Evolutionary conservation across 192 early-diverging fungal genomes (phyloP), one percentile per base, ranked within the genome.

Genomic region (Coemansia furcata): DNA sequence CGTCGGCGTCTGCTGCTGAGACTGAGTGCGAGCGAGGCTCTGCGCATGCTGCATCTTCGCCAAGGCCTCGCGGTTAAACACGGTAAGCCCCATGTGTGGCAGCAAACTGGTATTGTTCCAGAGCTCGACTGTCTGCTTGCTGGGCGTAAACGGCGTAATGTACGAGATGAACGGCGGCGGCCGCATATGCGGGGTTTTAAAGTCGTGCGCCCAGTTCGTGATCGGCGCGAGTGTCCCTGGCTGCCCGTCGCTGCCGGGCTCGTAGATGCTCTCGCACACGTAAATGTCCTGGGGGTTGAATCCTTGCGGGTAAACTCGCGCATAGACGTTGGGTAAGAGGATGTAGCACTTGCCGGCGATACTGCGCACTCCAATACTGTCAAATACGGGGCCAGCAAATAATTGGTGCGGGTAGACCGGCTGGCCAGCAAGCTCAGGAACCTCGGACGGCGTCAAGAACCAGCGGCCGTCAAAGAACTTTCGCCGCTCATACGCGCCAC

Each of bases 401-500:
- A 83, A 69, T 73, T 83, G 72, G 44, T 83, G 80, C 19, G 80
- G 80, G 23, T 83, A 83, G 9, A 83, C 71, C 1, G 66, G 60
- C 71, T 74, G 80, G 37, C 72, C 72, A 11, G 65, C 66, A 60
- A 75, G 30, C 66, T 83, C 76, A n/a, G 80, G 76, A 36, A 83
- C 67, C 44, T 83, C 80, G 4, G 74, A 68, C 19, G 80, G 80
- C 40, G 72, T 83, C 59, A 83, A 40, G 14, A 83, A 59, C 80
- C 80, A 83, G 66, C 59, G 58, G 6, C 80, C 80, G 43, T 83
- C 80, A n/a, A 83, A 74, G 35, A 63, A 78, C 72, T 83, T 83
- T 57, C 76, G 74, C 66, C 76, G 72, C 19, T 83, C 76, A 26
- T 66, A 47, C 17, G 66, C 50, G 2, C 76, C 80, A 6, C 75